These are phyloP conservation scores for Candida sithepensis DNA, from an alignment of 805 yeast genomes.

Conservation along the genomic window DNA sequence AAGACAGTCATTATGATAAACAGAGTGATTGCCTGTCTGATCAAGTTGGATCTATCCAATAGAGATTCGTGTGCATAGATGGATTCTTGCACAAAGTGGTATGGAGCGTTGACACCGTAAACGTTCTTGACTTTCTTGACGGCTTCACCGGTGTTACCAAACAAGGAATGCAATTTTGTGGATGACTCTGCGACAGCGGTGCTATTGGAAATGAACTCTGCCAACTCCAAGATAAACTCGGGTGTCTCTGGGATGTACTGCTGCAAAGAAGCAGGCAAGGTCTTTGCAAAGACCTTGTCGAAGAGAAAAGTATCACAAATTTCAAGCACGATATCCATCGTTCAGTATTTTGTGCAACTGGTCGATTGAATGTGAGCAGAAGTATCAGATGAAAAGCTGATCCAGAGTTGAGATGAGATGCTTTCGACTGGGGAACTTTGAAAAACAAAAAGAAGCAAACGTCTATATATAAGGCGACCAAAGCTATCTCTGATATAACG, in stretches of 20 bases:
- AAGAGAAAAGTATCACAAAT: conserved; percentile 66
- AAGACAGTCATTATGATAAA: conserved; percentile 70
- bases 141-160: conserved; percentile 20
- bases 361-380: not conserved
- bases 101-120: conserved; percentile 42
- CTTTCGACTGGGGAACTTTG: not conserved
- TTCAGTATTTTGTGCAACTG: not conserved
- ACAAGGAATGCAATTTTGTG: conserved; percentile 26
- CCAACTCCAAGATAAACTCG: conserved; percentile 18
- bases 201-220: conserved; percentile 21
- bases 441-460: not conserved
- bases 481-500: not conserved
- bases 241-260: conserved; percentile 30
- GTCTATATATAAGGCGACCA: not conserved
- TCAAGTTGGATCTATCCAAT: conserved; percentile 63
- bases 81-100: conserved; percentile 55
- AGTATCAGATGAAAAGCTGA: not conserved
- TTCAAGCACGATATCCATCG: conserved; percentile 91
- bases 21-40: conserved; percentile 70
- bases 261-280: conserved; percentile 57
- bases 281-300: conserved; percentile 69
- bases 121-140: conserved; percentile 45
- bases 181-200: conserved; percentile 23
- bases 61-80: conserved; percentile 61
- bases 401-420: not conserved